Evolutionary conservation across 169 alveolate genomes (phyloP).

Genomic region (Babesia divergens): DNA sequence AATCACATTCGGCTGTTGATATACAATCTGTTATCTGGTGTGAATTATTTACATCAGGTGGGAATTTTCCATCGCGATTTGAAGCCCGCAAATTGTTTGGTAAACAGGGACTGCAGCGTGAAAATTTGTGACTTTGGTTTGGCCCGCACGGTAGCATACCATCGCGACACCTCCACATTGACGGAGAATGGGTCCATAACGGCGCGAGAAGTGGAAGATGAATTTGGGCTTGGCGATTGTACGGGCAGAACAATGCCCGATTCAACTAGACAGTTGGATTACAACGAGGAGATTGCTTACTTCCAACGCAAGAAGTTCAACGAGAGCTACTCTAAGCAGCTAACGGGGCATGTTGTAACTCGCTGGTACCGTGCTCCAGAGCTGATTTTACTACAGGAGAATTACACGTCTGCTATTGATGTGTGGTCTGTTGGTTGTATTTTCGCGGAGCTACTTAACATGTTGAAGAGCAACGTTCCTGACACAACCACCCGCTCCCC

Average conservation of each 20-base stretch:
- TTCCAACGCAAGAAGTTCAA: constrained; percentile 40
- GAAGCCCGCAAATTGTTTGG: constrained; percentile 96
- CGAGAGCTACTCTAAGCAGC: constrained; percentile 85
- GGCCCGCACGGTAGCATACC: constrained; percentile 84
- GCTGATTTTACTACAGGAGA: constrained; percentile 92
- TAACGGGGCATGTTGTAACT: constrained; percentile 98
- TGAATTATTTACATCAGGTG: constrained; percentile 92
- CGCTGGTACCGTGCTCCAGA: constrained; percentile 99
- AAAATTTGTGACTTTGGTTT: constrained; percentile 97
- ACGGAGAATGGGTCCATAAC: constrained; percentile 6
- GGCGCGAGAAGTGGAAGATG: constrained; percentile 35
- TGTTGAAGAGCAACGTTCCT: constrained; percentile 91
- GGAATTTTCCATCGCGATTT: constrained; percentile 96
- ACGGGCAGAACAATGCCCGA: constrained; percentile 4
- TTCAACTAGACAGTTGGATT: constrained; percentile 14
- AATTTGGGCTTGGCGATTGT: background rate
- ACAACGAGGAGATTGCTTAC: constrained; percentile 41
- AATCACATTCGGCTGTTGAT: constrained; percentile 88
- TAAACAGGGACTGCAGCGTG: constrained; percentile 96
- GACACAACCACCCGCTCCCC: constrained; percentile 94
- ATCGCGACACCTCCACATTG: background rate
- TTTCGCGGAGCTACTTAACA: constrained; percentile 91
- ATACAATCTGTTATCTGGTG: constrained; percentile 92
- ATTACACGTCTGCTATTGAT: constrained; percentile 97
- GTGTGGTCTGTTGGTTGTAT: constrained; percentile 98